Evolutionary conservation across 2,329 filamentous ascomycete genomes (phyloP).

Genomic region (Fusarium sp.): DNA sequence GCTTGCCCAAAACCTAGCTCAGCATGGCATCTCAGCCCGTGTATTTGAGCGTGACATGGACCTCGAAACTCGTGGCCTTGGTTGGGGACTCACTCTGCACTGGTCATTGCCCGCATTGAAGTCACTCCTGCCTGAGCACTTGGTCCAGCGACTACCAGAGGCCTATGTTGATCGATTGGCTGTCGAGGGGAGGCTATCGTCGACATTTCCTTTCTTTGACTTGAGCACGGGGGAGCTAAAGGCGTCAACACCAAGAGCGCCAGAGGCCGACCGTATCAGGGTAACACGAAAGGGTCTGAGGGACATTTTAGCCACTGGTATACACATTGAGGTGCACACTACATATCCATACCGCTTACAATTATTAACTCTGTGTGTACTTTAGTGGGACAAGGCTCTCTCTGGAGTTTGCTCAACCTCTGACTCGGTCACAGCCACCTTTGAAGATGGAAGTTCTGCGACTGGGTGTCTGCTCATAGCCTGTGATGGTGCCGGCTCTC

Average conservation of each 20-base stretch:
- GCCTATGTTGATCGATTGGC: conserved; percentile 64
- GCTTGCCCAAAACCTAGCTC: conserved; percentile 49
- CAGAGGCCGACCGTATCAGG: conserved; percentile 56
- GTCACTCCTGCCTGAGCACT: conserved; percentile 58
- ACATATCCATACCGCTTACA: accelerated
- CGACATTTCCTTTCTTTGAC: conserved; percentile 65
- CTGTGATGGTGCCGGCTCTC: conserved; percentile 61
- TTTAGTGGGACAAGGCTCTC: conserved; percentile 54
- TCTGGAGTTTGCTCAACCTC: conserved; percentile 42
- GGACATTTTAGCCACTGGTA: conserved; percentile 54
- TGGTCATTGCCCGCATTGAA: conserved; percentile 66
- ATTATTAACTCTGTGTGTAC: neutral
- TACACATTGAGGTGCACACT: conserved; percentile 56
- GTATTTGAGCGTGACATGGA: conserved; percentile 64
- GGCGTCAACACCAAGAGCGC: conserved; percentile 53
- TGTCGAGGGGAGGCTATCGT: conserved; percentile 56
- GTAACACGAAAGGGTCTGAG: conserved; percentile 59
- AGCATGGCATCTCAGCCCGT: conserved; percentile 51
- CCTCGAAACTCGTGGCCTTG: conserved; percentile 57
- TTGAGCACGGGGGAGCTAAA: conserved; percentile 58
- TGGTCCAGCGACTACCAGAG: conserved; percentile 57
- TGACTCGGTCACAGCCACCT: conserved; percentile 53
- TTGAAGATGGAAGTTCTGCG: conserved; percentile 56
- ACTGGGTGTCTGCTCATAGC: conserved; percentile 58
- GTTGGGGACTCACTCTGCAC: conserved; percentile 72